Percentiles rank a stretch among this genome's conserved stretches.
Evolutionary conservation across 208 protist species (phyloP).

Genomic region (Leishmania mexicana): DNA sequence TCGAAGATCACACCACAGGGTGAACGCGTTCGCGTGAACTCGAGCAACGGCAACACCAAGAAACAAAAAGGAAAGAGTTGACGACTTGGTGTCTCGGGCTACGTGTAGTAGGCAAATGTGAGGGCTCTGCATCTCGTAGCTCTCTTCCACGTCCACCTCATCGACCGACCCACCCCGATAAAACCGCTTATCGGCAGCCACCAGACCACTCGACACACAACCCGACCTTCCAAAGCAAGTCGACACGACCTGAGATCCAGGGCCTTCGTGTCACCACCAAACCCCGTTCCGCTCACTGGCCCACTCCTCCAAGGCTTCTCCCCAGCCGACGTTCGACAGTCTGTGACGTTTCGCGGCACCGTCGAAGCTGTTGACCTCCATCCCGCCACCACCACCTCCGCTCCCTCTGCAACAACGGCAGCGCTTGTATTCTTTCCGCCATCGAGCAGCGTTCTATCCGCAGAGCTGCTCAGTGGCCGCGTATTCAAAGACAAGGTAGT

Average conservation of each 20-base stretch:
- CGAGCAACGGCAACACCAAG: neutral
- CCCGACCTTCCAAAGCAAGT: neutral
- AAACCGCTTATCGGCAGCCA: neutral
- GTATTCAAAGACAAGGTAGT: slow-evolving; percentile 18
- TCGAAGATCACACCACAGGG: neutral
- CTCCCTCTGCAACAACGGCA: neutral
- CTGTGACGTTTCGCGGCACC: slow-evolving; percentile 4
- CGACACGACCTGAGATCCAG: neutral
- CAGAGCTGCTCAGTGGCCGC: slow-evolving; percentile 15
- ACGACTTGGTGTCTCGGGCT: neutral
- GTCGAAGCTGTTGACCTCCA: slow-evolving; percentile 1
- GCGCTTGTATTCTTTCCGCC: slow-evolving; percentile 21
- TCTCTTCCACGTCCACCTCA: neutral
- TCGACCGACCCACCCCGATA: neutral
- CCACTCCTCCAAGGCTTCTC: neutral
- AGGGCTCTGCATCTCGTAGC: neutral
- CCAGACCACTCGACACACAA: neutral
- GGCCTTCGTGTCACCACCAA: neutral
- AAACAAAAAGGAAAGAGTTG: neutral
- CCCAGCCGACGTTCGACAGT: slow-evolving; percentile 13
- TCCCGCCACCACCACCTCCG: neutral
- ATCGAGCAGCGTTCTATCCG: slow-evolving; percentile 12
- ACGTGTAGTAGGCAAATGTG: neutral
- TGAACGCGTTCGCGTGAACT: neutral
- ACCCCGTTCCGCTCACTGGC: neutral